phyloP scores from a whole-genome alignment of 2,329 filamentous ascomycete genomes.

The Hypoxylon sp. region DNA sequence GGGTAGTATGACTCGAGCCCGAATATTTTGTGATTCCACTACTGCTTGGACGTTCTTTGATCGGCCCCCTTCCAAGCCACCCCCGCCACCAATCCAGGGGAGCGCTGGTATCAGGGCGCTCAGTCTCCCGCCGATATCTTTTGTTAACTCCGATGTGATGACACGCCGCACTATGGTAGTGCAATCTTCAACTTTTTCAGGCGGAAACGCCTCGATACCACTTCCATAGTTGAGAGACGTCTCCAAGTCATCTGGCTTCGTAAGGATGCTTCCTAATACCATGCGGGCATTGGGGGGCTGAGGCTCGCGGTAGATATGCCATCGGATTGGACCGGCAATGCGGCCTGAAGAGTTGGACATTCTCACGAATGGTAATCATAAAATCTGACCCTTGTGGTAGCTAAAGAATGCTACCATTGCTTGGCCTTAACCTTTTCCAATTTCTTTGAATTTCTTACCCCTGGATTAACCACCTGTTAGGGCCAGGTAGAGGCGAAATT shows the following conservation, averaged over 20 bases:
- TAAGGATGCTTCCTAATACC: slow-evolving; percentile 17
- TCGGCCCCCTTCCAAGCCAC: not conserved
- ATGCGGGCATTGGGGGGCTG: slow-evolving; percentile 17
- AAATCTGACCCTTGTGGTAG: not conserved
- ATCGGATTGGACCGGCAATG: slow-evolving; percentile 17
- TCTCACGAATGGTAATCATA: not conserved
- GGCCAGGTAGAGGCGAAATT: not conserved
- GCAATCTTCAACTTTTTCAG: slow-evolving; percentile 9
- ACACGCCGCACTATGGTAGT: slow-evolving; percentile 13
- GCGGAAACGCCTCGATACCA: slow-evolving; percentile 6
- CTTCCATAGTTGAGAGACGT: slow-evolving; percentile 17
- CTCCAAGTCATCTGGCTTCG: slow-evolving; percentile 17
- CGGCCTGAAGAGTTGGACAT: slow-evolving; percentile 20
- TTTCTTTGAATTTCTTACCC: not conserved
- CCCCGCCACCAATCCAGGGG: slow-evolving; percentile 7
- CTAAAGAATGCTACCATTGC: too few species aligned
- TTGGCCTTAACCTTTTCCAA: not conserved
- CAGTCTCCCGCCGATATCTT: slow-evolving; percentile 6
- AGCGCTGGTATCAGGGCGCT: slow-evolving; percentile 11
- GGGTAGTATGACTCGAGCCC: slow-evolving; percentile 10
- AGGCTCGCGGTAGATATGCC: slow-evolving; percentile 18
- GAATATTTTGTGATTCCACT: slow-evolving; percentile 11
- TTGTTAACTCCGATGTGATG: slow-evolving; percentile 15
- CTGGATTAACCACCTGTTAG: not conserved
- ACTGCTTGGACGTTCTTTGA: slow-evolving; percentile 14